phyloP scores from a whole-genome alignment of 129 eudicot species.

The Tagetes erecta region DNA sequence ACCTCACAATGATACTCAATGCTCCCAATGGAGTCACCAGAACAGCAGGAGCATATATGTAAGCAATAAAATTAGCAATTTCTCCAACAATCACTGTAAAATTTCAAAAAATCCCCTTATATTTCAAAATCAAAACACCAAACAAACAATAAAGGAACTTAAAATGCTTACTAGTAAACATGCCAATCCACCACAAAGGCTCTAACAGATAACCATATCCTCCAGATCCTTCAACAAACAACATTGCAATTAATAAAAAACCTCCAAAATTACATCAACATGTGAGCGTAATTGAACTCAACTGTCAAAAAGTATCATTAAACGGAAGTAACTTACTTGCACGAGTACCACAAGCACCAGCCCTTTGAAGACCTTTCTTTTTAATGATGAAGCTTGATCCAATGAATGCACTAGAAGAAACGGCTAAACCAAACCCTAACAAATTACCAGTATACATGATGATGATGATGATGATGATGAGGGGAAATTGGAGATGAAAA shows the following conservation, averaged over 20 bases:
- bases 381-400: slow-evolving; percentile 93
- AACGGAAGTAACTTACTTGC: slow-evolving; percentile 51
- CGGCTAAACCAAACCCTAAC: slow-evolving; percentile 80
- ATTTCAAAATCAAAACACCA: background rate
- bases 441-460: slow-evolving; percentile 66
- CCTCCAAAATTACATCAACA: slow-evolving; percentile 1
- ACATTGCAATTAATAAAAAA: slow-evolving; percentile 10
- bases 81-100: slow-evolving; percentile 84
- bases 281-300: background rate
- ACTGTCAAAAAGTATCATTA: background rate
- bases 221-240: slow-evolving; percentile 62
- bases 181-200: slow-evolving; percentile 98
- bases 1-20: slow-evolving; percentile 90
- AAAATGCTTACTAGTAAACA: slow-evolving; percentile 75
- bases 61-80: slow-evolving; percentile 86
- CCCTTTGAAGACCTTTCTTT: slow-evolving; percentile 89
- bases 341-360: slow-evolving; percentile 75
- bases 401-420: slow-evolving; percentile 82
- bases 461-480: slow-evolving; percentile 14
- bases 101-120: background rate
- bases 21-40: slow-evolving; percentile 97
- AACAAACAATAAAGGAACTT: background rate
- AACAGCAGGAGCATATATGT: slow-evolving; percentile 90
- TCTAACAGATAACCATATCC: slow-evolving; percentile 83
- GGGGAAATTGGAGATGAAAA: slow-evolving; percentile 10